These are phyloP conservation scores for slime mould (Dictyostelium discoideum) DNA, from an alignment of 78 protist species.

Conservation along the genomic window dicty_2.7 NC_007089.4:4630501-4631000, in stretches of 20 bases:
- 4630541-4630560: slow-evolving; percentile 71
- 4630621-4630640: slow-evolving; percentile 55
- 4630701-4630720: slow-evolving; percentile 75
- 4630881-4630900: slow-evolving; percentile 70
- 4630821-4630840: slow-evolving; percentile 51
- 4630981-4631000: slow-evolving; percentile 78
- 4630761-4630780: slow-evolving; percentile 48
- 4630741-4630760: slow-evolving; percentile 81
- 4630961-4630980: slow-evolving; percentile 71
- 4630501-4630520: slow-evolving; percentile 70
- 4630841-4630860: slow-evolving; percentile 43
- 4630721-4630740: slow-evolving; percentile 73
- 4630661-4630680: slow-evolving; percentile 84
- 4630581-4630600: slow-evolving; percentile 58
- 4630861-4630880: slow-evolving; percentile 68
- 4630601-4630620: slow-evolving; percentile 25
- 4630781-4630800: slow-evolving; percentile 70
- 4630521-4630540: slow-evolving; percentile 78
- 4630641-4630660: slow-evolving; percentile 73
- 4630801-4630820: slow-evolving; percentile 74
- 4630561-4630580: slow-evolving; percentile 30
- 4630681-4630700: slow-evolving; percentile 37
- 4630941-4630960: slow-evolving; percentile 77
- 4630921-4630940: slow-evolving; percentile 71
- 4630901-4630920: slow-evolving; percentile 63